Conservation (phyloP, 1,284 basidiomycete genomes). For the Jaminaea rosea region DNA sequence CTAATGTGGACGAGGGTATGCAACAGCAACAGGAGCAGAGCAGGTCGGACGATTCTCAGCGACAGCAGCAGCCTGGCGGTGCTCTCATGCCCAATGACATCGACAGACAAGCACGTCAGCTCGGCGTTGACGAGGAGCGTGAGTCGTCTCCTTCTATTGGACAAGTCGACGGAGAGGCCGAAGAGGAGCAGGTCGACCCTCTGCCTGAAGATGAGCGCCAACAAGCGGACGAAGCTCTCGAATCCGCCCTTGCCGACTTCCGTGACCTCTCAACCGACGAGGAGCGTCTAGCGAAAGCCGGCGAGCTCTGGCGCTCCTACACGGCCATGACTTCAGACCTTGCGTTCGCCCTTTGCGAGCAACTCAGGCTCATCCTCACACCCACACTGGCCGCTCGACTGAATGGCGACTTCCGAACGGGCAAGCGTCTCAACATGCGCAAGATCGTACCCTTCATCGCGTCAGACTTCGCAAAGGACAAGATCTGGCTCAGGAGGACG, state of each 20-base stretch:
- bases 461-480: conserved; percentile 98
- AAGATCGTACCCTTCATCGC: conserved; percentile 98
- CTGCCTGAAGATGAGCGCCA: conserved; percentile 29
- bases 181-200: conserved; percentile 13
- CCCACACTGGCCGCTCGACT: conserved; percentile 89
- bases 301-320: conserved; percentile 82
- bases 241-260: conserved; percentile 48
- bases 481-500: conserved; percentile 94
- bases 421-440: conserved; percentile 97
- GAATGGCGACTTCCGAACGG: conserved; percentile 93
- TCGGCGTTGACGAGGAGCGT: conserved; percentile 13
- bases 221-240: conserved; percentile 36
- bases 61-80: conserved; percentile 7
- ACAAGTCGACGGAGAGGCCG: conserved; percentile 17
- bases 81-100: conserved; percentile 36
- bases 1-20: conserved; percentile 15
- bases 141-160: conserved; percentile 57
- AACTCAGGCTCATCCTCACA: conserved; percentile 89
- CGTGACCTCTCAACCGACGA: conserved; percentile 58
- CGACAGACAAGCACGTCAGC: conserved; percentile 9
- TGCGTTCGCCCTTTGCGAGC: conserved; percentile 69
- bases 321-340: conserved; percentile 81
- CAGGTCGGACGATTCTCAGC: conserved; percentile 26
- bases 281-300: conserved; percentile 57
- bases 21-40: conserved; percentile 42